phyloP scores from a whole-genome alignment of 306 rosid species.

The Cucumis sativus region DNA sequence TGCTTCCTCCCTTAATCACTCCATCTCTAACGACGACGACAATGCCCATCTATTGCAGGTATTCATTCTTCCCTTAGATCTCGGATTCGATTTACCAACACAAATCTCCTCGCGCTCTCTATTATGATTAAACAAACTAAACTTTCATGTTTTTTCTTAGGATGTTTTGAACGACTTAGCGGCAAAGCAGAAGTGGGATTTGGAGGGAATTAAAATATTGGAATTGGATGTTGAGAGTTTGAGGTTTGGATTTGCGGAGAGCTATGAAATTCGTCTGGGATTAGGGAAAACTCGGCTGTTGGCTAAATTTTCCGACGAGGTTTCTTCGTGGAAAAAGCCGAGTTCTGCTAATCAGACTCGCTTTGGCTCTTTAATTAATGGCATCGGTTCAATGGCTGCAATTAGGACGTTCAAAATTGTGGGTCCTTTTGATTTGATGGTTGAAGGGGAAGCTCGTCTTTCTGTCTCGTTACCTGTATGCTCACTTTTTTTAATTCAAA shows the following conservation, averaged over 20 bases:
- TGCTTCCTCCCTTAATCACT: constrained; percentile 11
- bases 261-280: constrained; percentile 45
- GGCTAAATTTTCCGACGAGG: constrained; percentile 43
- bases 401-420: constrained; percentile 44
- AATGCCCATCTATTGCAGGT: constrained; percentile 56
- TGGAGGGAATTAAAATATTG: constrained; percentile 27
- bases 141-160: constrained; percentile 11
- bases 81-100: neutral
- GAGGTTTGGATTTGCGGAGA: constrained; percentile 38
- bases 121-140: neutral
- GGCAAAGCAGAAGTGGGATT: constrained; percentile 47
- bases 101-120: neutral
- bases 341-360: constrained; percentile 18
- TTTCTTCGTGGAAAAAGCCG: constrained; percentile 50
- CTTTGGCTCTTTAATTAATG: constrained; percentile 37
- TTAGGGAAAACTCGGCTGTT: constrained; percentile 29
- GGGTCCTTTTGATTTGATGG: constrained; percentile 65
- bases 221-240: constrained; percentile 39
- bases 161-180: constrained; percentile 62
- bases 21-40: constrained; percentile 2
- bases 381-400: constrained; percentile 28
- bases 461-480: constrained; percentile 59
- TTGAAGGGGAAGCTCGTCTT: constrained; percentile 25
- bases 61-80: neutral
- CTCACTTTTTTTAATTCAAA: neutral